Base-by-base conservation (phyloP, 2,329 filamentous ascomycete species). In the Monilinia vaccinii-corymbosi region DNA sequence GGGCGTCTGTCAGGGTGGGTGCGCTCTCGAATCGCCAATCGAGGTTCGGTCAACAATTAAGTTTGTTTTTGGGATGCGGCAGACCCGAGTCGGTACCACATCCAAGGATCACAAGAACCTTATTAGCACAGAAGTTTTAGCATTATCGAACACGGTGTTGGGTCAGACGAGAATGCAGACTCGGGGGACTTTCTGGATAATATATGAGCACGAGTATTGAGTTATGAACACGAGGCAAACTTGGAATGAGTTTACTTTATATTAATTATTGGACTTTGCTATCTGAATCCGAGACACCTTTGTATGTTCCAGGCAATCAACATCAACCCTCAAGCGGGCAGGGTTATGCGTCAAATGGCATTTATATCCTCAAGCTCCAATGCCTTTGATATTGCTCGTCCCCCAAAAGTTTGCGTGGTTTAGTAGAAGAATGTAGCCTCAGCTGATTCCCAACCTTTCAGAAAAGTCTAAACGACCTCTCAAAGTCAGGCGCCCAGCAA, bases 361-460 rank as follows among this genome's bases (percentile, higher is more conserved):
- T 53, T 16, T 14, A 9, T 31, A 36, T 31, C 13, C 21, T 36
- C 13, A 23, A 45, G 13, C 16, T 44, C n/a, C 48, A 40, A 32
- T 25, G 5, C 34, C 25, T 23, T 49, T 23, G 34, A 38, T 14
- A 10, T 28, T 59, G 25, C 42, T 11, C 28, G 23, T 31, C 42
- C 21, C 7, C 45, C 38, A 4, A 32, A 31, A 52, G 25, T 16
- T 18, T 11, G 28, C 11, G 14, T n/a, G 10, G 21, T 32, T 16
- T 44, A 34, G 18, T 44, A 34, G 18, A 60, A 60, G 53, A 61
- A 66, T 83, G 82, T 87, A 78, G 84, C 84, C 84, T 78, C 83
- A 80, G 81, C 84, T 87, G 84, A 87, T 87, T 87, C 84, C 84
- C 79, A 80, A 77, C 75, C 79, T 80, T 76, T 86, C 83, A 79